Percentiles rank a stretch among this genome's conserved stretches.
These are phyloP conservation scores for Phialophora verrucosa DNA, from an alignment of 2,329 filamentous ascomycete species.

Conservation along the genomic window DNA sequence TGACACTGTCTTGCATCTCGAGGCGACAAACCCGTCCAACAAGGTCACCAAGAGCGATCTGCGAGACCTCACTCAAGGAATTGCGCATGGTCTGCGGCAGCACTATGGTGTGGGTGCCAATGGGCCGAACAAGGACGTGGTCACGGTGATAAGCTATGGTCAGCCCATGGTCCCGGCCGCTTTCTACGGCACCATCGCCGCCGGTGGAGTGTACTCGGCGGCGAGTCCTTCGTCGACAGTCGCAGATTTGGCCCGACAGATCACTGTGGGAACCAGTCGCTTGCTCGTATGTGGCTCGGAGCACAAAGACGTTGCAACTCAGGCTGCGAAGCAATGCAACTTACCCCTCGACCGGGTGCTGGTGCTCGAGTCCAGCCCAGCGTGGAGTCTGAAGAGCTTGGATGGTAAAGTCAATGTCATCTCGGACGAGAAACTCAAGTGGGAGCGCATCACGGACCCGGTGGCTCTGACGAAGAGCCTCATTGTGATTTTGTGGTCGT, in stretches of 20 bases:
- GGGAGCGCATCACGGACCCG: slow-evolving; percentile 61
- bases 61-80: slow-evolving; percentile 56
- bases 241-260: slow-evolving; percentile 58
- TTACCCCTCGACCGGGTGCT: slow-evolving; percentile 57
- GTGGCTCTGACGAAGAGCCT: slow-evolving; percentile 54
- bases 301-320: slow-evolving; percentile 54
- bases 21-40: slow-evolving; percentile 62
- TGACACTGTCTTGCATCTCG: slow-evolving; percentile 61
- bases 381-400: slow-evolving; percentile 44
- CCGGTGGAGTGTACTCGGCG: slow-evolving; percentile 64
- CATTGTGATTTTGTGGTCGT: slow-evolving; percentile 55
- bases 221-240: slow-evolving; percentile 59
- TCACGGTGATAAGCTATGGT: slow-evolving; percentile 63
- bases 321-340: slow-evolving; percentile 56
- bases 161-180: slow-evolving; percentile 61
- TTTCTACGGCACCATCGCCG: slow-evolving; percentile 64
- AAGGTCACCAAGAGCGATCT: slow-evolving; percentile 60
- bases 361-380: slow-evolving; percentile 54
- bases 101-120: slow-evolving; percentile 59
- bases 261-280: slow-evolving; percentile 51
- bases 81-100: slow-evolving; percentile 62
- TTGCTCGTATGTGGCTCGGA: slow-evolving; percentile 57
- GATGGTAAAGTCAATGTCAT: slow-evolving; percentile 44
- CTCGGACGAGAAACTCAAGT: slow-evolving; percentile 53
- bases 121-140: slow-evolving; percentile 59